A percentile compares a stretch with the other conserved stretches of the same genome.
Conservation (phyloP, 169 alveolate genomes). For the Plasmodium billcollinsi region DNA sequence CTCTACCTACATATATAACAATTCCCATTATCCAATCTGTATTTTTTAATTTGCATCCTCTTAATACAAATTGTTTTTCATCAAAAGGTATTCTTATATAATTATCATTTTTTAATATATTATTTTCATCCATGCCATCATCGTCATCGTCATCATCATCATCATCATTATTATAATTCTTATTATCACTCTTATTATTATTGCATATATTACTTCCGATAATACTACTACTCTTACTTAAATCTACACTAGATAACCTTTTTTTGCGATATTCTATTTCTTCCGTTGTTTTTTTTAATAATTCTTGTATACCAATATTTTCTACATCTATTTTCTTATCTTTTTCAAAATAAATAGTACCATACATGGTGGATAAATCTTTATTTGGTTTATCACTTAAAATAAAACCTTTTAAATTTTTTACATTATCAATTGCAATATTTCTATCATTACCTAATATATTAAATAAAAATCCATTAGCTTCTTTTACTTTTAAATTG, state of each 20-base stretch:
- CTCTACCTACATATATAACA: conserved; percentile 96
- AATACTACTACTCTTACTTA: conserved; percentile 36
- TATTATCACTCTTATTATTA: neutral
- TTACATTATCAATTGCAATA: conserved; percentile 46
- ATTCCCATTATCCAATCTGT: conserved; percentile 95
- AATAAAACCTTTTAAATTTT: conserved; percentile 65
- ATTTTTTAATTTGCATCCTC: conserved; percentile 95
- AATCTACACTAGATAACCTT: conserved; percentile 17
- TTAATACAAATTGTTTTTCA: conserved; percentile 86
- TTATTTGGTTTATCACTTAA: conserved; percentile 69
- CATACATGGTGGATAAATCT: conserved; percentile 72
- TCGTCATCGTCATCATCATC: conserved; percentile 5
- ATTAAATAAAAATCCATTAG: conserved; percentile 70
- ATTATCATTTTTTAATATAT: conserved; percentile 10
- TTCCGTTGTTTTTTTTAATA: conserved; percentile 17
- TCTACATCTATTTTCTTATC: conserved; percentile 10
- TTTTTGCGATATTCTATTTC: conserved; percentile 21
- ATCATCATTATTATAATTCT: neutral
- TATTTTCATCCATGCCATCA: conserved; percentile 9
- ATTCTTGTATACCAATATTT: conserved; percentile 6
- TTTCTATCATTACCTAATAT: conserved; percentile 21
- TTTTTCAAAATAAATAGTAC: conserved; percentile 64
- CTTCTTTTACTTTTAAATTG: conserved; percentile 91
- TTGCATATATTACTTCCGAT: conserved; percentile 6
- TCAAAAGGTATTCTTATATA: conserved; percentile 56